These are phyloP conservation scores for Hapsidospora chrysogenum DNA, from an alignment of 495 filamentous ascomycete species.

Conservation along the genomic window DNA sequence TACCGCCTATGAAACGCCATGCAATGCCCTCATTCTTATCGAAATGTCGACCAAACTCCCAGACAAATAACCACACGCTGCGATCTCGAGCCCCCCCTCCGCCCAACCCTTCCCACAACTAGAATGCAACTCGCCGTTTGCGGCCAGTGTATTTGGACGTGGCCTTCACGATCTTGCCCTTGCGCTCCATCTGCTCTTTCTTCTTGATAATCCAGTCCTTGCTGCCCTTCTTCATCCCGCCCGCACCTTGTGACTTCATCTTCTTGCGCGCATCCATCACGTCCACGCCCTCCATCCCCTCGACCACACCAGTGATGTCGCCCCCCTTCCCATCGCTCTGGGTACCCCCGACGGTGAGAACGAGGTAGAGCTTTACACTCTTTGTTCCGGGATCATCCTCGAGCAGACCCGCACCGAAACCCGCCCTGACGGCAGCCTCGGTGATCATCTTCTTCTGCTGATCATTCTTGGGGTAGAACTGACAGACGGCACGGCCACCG, in stretches of 20 bases:
- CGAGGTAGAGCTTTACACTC: conserved; percentile 85
- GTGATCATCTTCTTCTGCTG: conserved; percentile 83
- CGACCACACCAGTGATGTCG: conserved; percentile 76
- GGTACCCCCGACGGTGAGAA: conserved; percentile 75
- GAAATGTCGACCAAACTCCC: too few relatives aligned
- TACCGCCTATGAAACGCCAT: too few relatives aligned
- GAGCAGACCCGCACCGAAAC: conserved; percentile 86
- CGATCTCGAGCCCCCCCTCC: too few relatives aligned
- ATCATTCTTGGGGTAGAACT: conserved; percentile 97
- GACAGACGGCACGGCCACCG: conserved; percentile 83
- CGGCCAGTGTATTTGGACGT: conserved; percentile 86
- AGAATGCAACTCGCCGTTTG: too few relatives aligned
- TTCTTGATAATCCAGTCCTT: conserved; percentile 86
- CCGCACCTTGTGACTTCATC: conserved; percentile 26
- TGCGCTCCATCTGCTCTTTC: conserved; percentile 87
- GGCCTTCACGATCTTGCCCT: conserved; percentile 85
- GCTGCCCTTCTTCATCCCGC: conserved; percentile 54
- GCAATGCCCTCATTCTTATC: too few relatives aligned
- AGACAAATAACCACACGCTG: too few relatives aligned
- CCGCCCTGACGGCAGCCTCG: conserved; percentile 72
- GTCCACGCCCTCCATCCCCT: conserved; percentile 76
- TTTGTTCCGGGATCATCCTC: conserved; percentile 95
- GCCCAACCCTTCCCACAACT: too few relatives aligned
- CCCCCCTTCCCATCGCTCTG: conserved; percentile 42
- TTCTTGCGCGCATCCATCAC: conserved; percentile 55